Evolutionary conservation across 192 early-diverging fungal genomes (phyloP), one percentile per base, ranked within the genome.

Genomic region (Jimgerdemannia lactiflua): DNA sequence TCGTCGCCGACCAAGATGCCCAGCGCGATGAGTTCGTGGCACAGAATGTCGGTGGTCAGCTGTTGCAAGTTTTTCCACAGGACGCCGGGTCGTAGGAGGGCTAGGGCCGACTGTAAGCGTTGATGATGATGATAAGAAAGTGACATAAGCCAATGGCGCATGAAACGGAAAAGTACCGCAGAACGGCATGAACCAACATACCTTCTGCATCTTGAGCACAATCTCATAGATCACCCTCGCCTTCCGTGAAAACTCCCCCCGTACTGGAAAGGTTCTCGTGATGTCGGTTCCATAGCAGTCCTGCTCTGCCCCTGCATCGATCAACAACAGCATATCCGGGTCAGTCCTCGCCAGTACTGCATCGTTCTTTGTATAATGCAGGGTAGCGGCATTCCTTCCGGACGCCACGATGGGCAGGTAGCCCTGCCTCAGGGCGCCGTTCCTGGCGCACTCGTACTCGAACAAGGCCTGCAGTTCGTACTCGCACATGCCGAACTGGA

Each of bases 21-120:
- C 70, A 91, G 86, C 20, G 86, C 78, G 40, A 93, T 78, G 0
- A 96, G 86, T 7, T 92, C 94, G 65, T 92, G 84, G 59, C 86
- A 87, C 17, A 89, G 84, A 17, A 92, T 83, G 14, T 80, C 75
- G 74, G 84, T 83, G 29, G 95, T 91, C 43, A 96, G 83, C 44
- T 85, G 78, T 78, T 98, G 94, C 92, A 98, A 93, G 78, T 96
- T 95, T 78, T 92, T 89, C 95, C 95, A 98, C 81, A 94, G 84
- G 42, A 92, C 89, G 76, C 93, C 93, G 3, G 92, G 91, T 72
- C 85, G 90, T 42, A 97, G 82, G 39, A 85, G 86, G 4, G 76
- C 80, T 2, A 96, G 82, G 10, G 95, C 95, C 41, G 91, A 83
- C 84, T 83, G 73, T 44, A 29, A 29, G 29, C 29, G 29, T 29